Evolutionary conservation across 768 basidiomycete species (phyloP).

Genomic region (Mycena venus): DNA sequence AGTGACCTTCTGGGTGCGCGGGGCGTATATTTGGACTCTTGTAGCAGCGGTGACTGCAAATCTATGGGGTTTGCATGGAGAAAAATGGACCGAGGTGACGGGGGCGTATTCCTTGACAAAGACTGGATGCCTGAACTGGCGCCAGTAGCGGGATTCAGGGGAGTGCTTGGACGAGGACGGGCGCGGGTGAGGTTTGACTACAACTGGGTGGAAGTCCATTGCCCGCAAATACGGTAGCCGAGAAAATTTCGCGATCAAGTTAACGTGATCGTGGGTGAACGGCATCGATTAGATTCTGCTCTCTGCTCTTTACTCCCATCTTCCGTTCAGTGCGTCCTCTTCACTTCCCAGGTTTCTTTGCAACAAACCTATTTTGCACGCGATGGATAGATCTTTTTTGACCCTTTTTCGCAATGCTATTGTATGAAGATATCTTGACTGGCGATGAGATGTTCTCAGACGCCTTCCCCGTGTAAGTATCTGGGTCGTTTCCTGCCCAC

Average conservation of each 20-base stretch:
- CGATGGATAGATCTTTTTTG: too few species aligned
- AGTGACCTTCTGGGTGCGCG: constrained; percentile 94
- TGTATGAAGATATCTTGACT: constrained; percentile 80
- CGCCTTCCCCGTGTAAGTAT: constrained; percentile 83
- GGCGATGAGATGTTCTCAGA: constrained; percentile 95
- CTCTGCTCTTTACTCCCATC: neutral
- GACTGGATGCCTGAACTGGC: constrained; percentile 89
- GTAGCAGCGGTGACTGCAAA: constrained; percentile 97
- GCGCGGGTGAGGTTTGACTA: constrained; percentile 72
- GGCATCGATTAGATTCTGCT: constrained; percentile 30
- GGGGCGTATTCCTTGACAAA: constrained; percentile 98
- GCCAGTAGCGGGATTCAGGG: constrained; percentile 87
- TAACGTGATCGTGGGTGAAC: constrained; percentile 35
- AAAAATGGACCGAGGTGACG: constrained; percentile 94
- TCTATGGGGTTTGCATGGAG: constrained; percentile 87
- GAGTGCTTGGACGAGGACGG: constrained; percentile 70
- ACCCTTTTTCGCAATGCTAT: constrained; percentile 60
- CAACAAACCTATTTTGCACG: too few species aligned
- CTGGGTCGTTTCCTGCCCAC: neutral
- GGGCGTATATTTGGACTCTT: constrained; percentile 94
- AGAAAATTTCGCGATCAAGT: constrained; percentile 33
- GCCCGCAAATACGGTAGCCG: constrained; percentile 23
- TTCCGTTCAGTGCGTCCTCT: neutral
- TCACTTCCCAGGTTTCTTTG: too few species aligned
- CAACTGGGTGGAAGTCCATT: constrained; percentile 89